Evolutionary conservation across 1,139 yeast genomes (phyloP), one percentile per base, ranked within the genome.

Genomic region (Pichia sp.): DNA sequence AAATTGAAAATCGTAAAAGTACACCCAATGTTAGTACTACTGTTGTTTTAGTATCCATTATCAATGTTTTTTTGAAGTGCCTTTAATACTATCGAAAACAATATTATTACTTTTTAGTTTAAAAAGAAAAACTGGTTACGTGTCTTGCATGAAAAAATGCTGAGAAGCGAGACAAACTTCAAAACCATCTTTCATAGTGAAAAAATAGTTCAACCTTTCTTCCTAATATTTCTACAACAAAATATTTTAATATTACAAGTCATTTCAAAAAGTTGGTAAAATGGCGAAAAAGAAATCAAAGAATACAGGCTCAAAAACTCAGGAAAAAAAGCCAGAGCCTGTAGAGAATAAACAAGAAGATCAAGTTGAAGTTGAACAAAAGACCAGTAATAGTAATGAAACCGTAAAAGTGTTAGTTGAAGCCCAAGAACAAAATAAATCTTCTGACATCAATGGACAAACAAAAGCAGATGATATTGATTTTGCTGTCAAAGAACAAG

Each of bases 271-370:
- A 7, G 7, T 11, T 11, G 7, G 5, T 16, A 39, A 8, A 7
- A 51, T 51, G 53, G 50, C 49, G 18, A 49, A 43, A 35, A 49
- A 49, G 29, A 47, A 39, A 22, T 45, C 45, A 9, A 47, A 47
- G 30, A 37, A 23, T 24, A 26, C 43, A 12, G 25, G 29, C 13
- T 7, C 25, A 27, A 35, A 26, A 45, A 45, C 26, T 6, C 42
- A 27, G 7, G 9, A 15, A 27, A 48, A 38, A 7, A 37, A 26
- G 9, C 18, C 24, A 13, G 8, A 36, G 15, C 3, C 24, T 15
- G n/a, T 18, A 41, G 46, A 40, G 24, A 51, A 42, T 47, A 51
- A 40, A 47, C 46, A 44, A 46, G 15, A 27, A 38, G 42, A 46
- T 40, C 45, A 43, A 27, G 42, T 4, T 40, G 16, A 9, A 5